These are phyloP conservation scores for Galerina sulciceps DNA, from an alignment of 768 basidiomycete genomes.

Conservation along the genomic window DNA sequence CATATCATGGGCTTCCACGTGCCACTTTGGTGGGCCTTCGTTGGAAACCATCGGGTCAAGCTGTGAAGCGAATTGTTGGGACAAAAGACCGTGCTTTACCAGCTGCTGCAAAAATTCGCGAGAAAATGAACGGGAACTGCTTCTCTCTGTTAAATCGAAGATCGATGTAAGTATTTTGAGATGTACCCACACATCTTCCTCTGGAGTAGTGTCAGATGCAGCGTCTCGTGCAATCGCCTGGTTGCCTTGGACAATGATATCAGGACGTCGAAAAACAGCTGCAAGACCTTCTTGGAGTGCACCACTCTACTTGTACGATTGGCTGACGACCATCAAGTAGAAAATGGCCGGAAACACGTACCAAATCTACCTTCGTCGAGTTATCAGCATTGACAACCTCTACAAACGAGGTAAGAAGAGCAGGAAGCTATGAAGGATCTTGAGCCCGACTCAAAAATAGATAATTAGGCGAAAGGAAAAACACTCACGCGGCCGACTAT, in stretches of 20 bases:
- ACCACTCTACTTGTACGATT: conserved; percentile 37
- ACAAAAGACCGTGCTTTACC: conserved; percentile 55
- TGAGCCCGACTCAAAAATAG: not conserved
- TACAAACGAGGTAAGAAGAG: conserved; percentile 59
- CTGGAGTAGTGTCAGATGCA: conserved; percentile 26
- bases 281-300: conserved; percentile 56
- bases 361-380: conserved; percentile 60
- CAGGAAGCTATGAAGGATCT: conserved; percentile 48
- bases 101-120: conserved; percentile 63
- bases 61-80: conserved; percentile 52
- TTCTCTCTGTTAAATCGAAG: not conserved
- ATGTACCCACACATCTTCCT: conserved; percentile 32
- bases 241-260: conserved; percentile 62
- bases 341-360: conserved; percentile 30
- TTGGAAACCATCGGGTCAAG: conserved; percentile 55
- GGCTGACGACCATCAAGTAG: not conserved
- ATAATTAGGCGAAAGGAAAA: not conserved
- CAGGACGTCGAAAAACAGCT: conserved; percentile 50
- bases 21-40: conserved; percentile 52
- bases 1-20: conserved; percentile 60
- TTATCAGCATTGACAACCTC: conserved; percentile 56
- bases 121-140: conserved; percentile 37
- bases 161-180: not conserved
- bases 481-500: conserved; percentile 68
- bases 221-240: conserved; percentile 40